These are phyloP conservation scores for Rhizopus sp. DNA, from an alignment of 371 early-diverging fungal species.

Conservation along the genomic window DNA sequence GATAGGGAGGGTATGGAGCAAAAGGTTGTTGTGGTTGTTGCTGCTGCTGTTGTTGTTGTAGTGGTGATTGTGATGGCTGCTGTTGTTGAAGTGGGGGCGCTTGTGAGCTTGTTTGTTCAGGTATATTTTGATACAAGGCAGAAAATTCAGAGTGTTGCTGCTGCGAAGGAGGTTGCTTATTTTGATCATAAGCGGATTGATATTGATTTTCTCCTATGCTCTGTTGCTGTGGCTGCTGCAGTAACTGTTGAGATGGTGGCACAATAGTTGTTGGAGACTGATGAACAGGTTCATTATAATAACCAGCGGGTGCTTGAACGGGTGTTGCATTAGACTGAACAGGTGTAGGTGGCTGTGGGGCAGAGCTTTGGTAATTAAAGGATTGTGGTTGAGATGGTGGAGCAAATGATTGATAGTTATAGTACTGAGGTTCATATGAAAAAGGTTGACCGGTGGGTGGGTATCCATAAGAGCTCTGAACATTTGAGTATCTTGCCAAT, in stretches of 20 bases:
- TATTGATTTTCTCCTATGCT: not conserved
- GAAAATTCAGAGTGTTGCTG: slow-evolving; percentile 2
- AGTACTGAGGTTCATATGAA: slow-evolving; percentile 11
- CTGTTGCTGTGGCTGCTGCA: slow-evolving; percentile 27
- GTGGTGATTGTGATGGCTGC: slow-evolving; percentile 5
- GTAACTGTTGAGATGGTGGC: slow-evolving; percentile 1
- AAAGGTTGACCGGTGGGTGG: slow-evolving; percentile 12
- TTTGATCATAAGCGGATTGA: slow-evolving; percentile 5
- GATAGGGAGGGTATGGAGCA: slow-evolving; percentile 6
- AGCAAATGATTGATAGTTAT: slow-evolving; percentile 15
- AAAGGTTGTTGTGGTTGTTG: slow-evolving; percentile 14
- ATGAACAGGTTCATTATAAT: not conserved
- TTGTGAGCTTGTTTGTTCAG: not conserved
- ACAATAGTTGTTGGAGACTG: not conserved
- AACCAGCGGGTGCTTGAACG: not conserved
- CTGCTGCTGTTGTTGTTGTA: slow-evolving; percentile 13
- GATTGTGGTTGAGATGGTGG: slow-evolving; percentile 8
- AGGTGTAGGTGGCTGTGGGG: slow-evolving; percentile 17
- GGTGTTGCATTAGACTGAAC: slow-evolving; percentile 7
- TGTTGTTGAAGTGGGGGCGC: slow-evolving; percentile 8
- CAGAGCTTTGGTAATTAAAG: slow-evolving; percentile 20
- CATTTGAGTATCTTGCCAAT: slow-evolving; percentile 43
- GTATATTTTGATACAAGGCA: not conserved
- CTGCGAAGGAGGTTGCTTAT: slow-evolving; percentile 6
- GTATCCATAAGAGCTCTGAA: slow-evolving; percentile 19